phyloP scores from a whole-genome alignment of 2,329 filamentous ascomycete genomes.

The Colletotrichum sp. region DNA sequence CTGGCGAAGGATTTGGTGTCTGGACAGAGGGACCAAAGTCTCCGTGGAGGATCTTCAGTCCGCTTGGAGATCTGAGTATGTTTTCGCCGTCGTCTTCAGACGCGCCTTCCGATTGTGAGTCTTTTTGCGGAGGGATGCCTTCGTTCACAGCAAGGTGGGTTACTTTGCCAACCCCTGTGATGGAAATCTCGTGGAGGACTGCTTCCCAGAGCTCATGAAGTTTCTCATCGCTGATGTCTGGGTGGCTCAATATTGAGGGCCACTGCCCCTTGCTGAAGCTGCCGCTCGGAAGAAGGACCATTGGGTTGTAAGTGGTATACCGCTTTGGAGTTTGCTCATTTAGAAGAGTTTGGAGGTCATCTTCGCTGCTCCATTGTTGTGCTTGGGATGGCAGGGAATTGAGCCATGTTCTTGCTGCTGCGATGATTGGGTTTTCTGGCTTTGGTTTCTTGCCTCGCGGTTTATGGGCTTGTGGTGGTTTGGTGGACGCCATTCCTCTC shows the following conservation, averaged over 20 bases:
- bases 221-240: constrained; percentile 24
- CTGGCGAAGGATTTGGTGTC: constrained; percentile 29
- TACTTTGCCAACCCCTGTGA: constrained; percentile 41
- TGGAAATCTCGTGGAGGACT: constrained; percentile 53
- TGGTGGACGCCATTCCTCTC: not conserved
- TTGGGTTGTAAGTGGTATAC: constrained; percentile 65
- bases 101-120: not conserved
- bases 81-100: constrained; percentile 56
- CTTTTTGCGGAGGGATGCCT: constrained; percentile 58
- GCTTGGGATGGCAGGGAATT: constrained; percentile 24
- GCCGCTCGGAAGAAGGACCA: constrained; percentile 64
- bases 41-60: constrained; percentile 73
- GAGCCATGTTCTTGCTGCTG: constrained; percentile 41
- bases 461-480: constrained; percentile 17
- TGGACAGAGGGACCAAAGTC: constrained; percentile 67
- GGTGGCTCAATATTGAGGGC: constrained; percentile 36
- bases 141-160: constrained; percentile 67
- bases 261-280: constrained; percentile 54
- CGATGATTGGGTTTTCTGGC: constrained; percentile 38
- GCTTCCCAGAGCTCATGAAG: constrained; percentile 47
- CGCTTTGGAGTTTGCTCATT: constrained; percentile 54
- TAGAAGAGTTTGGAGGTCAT: constrained; percentile 35
- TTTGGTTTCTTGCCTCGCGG: constrained; percentile 26
- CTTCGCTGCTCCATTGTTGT: not conserved
- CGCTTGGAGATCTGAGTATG: constrained; percentile 73